Evolutionary conservation across 176 grass and related monocot species (phyloP), one percentile per base, ranked within the genome.

Genomic region (Echinochloa phyllopogon): DNA sequence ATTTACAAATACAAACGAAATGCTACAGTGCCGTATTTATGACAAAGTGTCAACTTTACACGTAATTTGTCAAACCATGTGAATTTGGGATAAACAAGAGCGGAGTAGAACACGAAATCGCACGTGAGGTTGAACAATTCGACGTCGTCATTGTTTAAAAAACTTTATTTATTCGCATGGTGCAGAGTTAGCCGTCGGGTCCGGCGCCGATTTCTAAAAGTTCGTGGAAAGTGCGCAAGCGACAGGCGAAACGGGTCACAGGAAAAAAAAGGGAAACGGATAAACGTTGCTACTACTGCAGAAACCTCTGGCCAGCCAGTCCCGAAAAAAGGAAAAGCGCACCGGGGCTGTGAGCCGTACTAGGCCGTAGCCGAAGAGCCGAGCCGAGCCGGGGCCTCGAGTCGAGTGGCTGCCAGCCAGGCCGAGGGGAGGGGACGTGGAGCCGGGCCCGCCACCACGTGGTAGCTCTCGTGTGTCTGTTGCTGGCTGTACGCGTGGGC

Each of bases 381-480:
- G n/a, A 72, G 69, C 69, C 24, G 29, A 52, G 50, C 72, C 17
- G 29, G 6, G 18, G 72, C 61, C 61, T 2, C 27, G 13, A 6
- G 0, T 11, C 6, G 9, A 10, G 7, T 1, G n/a, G 23, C 57
- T 9, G 57, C 4, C 52, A 20, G 52, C 5, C 23, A 9, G 23
- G 23, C 3, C 0, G 6, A 16, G 8, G 1, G 9, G 33, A 0
- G 40, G 41, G 10, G 57, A 72, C 53, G 80, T 83, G 86, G 79
- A 58, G 49, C 29, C 0, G 3, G 77, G 48, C 57, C 76, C 77
- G 29, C 69, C 47, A 45, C 70, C 85, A 82, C 61, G 85, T 81
- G 58, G 36, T n/a, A 1, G 29, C 55, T 17, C 71, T 18, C 44
- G 49, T 17, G 49, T 17, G 14, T 50, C 13, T 50, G 14, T 14